These are phyloP conservation scores for Salvia sclarea DNA, from an alignment of 305 asterid genomes.

Conservation along the genomic window DNA sequence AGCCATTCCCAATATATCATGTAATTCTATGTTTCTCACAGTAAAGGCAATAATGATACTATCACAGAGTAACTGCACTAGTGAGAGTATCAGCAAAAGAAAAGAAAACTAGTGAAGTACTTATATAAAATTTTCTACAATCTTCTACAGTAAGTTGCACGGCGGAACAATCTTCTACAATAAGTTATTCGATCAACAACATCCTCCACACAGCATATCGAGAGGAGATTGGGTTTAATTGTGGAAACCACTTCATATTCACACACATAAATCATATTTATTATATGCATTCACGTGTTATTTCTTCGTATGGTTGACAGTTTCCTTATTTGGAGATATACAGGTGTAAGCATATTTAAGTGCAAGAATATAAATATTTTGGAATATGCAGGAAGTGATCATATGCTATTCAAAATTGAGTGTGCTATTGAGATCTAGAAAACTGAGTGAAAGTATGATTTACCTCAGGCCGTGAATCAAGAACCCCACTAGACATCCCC, in stretches of 20 bases:
- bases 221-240: background rate
- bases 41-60: background rate
- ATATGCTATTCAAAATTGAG: background rate
- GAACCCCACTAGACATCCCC: conserved; percentile 98
- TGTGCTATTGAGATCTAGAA: background rate
- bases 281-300: background rate
- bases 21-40: background rate
- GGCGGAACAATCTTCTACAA: conserved; percentile 3
- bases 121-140: background rate
- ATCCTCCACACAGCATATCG: too few species aligned
- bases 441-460: conserved; percentile 23
- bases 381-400: background rate
- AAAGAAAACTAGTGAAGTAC: background rate
- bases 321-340: background rate
- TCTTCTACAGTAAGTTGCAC: too few species aligned
- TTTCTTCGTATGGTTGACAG: background rate
- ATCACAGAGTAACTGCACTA: background rate
- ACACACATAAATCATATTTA: background rate
- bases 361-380: background rate
- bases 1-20: conserved; percentile 8
- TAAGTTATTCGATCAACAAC: background rate
- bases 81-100: background rate
- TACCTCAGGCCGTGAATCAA: conserved; percentile 93
- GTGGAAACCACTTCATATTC: conserved; percentile 1
- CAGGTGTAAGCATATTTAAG: background rate